These are phyloP conservation scores for Teratosphaeriaceae sp. DNA, from an alignment of 2,329 filamentous ascomycete species.

Conservation along the genomic window DNA sequence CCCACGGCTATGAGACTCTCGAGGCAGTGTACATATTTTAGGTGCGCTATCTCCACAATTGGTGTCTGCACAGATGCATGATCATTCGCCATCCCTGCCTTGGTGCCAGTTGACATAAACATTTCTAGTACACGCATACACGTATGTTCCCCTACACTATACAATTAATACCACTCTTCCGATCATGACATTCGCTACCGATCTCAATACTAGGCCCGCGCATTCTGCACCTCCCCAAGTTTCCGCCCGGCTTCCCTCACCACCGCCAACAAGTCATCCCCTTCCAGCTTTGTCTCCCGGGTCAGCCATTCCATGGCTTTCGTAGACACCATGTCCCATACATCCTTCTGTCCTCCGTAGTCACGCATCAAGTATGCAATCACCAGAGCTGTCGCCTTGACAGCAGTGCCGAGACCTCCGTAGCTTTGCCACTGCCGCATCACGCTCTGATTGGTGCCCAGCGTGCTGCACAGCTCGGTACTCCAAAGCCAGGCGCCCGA, in stretches of 20 bases:
- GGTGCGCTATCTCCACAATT: too few species aligned
- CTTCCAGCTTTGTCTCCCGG: not conserved
- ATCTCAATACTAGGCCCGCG: too few species aligned
- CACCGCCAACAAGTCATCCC: not conserved
- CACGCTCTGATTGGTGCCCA: conserved; percentile 10
- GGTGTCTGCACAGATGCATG: too few species aligned
- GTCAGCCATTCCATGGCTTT: conserved; percentile 43
- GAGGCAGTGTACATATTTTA: too few species aligned
- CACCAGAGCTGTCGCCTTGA: conserved; percentile 36
- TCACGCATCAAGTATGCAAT: conserved; percentile 45
- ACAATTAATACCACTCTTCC: too few species aligned
- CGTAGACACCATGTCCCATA: conserved; percentile 58
- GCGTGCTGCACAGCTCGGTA: conserved; percentile 16
- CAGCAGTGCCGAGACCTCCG: conserved; percentile 6
- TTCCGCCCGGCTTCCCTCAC: not conserved
- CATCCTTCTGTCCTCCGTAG: conserved; percentile 42
- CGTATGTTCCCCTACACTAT: too few species aligned
- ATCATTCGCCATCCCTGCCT: too few species aligned
- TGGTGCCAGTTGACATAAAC: too few species aligned
- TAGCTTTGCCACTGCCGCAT: conserved; percentile 1
- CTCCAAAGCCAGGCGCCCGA: conserved; percentile 47
- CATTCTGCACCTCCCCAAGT: not conserved
- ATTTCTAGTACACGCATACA: too few species aligned
- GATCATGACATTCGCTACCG: too few species aligned
- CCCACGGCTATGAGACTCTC: too few species aligned